Conservation (phyloP, 192 early-diverging fungal species). For the Geosiphon pyriformis region DNA sequence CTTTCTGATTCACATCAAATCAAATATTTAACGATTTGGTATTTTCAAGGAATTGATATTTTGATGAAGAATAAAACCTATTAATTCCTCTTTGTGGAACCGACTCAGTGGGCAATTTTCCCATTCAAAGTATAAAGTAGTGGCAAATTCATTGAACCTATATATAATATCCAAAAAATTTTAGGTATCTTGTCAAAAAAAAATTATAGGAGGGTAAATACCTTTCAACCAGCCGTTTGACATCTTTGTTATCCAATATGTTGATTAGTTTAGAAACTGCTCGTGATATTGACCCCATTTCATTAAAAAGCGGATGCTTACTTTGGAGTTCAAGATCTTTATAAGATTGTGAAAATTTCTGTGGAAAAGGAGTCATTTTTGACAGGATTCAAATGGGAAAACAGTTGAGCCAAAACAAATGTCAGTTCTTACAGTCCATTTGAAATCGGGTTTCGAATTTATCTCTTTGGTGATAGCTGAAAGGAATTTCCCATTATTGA, state of each 20-base stretch:
- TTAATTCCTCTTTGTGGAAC: background rate
- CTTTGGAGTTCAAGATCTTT: background rate
- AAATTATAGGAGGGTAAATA: background rate
- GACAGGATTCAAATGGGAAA: no score
- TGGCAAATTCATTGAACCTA: slow-evolving; percentile 15
- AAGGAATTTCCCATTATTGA: slow-evolving; percentile 7
- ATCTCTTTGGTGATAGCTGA: background rate
- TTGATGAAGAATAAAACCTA: background rate
- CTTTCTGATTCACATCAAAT: slow-evolving; percentile 12
- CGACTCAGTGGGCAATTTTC: slow-evolving; percentile 12
- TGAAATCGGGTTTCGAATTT: background rate
- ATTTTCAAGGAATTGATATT: no score
- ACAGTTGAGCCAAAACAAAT: background rate
- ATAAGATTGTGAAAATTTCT: background rate
- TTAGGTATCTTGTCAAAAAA: background rate
- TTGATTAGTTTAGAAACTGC: slow-evolving; percentile 8
- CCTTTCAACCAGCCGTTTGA: background rate
- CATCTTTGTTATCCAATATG: background rate
- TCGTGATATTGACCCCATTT: background rate
- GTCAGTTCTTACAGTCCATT: slow-evolving; percentile 1
- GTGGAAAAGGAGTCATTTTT: background rate
- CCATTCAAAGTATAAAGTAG: background rate
- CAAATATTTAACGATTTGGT: no score
- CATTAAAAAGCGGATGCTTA: background rate
- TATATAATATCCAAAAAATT: background rate